phyloP scores from a whole-genome alignment of 805 yeast genomes.

The Barnettozyma botsteinii region DNA sequence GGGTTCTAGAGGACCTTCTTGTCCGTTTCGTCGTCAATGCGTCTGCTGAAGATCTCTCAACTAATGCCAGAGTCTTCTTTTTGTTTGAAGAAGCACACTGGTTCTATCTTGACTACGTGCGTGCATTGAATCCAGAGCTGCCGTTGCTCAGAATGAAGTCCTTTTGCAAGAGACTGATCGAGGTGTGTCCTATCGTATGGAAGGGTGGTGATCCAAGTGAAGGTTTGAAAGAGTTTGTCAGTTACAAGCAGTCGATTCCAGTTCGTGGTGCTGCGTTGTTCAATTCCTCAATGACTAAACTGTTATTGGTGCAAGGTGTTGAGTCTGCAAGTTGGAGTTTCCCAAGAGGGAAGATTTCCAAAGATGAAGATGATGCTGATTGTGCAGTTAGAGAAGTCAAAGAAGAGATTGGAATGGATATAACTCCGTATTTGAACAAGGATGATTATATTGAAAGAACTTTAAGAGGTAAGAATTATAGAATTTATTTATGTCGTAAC shows the following conservation, averaged over 20 bases:
- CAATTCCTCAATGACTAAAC: conserved; percentile 61
- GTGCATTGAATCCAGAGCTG: conserved; percentile 63
- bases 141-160: conserved; percentile 74
- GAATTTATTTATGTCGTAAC: conserved; percentile 69
- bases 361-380: conserved; percentile 79
- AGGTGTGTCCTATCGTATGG: conserved; percentile 72
- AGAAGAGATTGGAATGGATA: conserved; percentile 93
- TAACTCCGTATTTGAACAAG: conserved; percentile 58
- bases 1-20: conserved; percentile 75
- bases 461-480: conserved; percentile 75
- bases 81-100: conserved; percentile 98
- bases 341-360: conserved; percentile 94
- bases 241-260: conserved; percentile 85
- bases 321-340: conserved; percentile 88
- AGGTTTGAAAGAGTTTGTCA: conserved; percentile 73
- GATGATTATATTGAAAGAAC: conserved; percentile 77
- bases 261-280: conserved; percentile 94
- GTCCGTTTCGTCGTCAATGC: conserved; percentile 89
- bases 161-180: conserved; percentile 63
- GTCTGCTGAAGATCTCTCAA: conserved; percentile 83
- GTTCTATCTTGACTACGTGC: conserved; percentile 85
- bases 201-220: conserved; percentile 77
- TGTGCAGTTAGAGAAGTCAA: conserved; percentile 90
- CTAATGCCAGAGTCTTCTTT: conserved; percentile 76
- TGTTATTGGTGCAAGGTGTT: conserved; percentile 77